A percentile compares a stretch with the other conserved stretches of the same genome.
Conservation (phyloP, 2,329 filamentous ascomycete species). For the Aspergillus vadensis region DNA sequence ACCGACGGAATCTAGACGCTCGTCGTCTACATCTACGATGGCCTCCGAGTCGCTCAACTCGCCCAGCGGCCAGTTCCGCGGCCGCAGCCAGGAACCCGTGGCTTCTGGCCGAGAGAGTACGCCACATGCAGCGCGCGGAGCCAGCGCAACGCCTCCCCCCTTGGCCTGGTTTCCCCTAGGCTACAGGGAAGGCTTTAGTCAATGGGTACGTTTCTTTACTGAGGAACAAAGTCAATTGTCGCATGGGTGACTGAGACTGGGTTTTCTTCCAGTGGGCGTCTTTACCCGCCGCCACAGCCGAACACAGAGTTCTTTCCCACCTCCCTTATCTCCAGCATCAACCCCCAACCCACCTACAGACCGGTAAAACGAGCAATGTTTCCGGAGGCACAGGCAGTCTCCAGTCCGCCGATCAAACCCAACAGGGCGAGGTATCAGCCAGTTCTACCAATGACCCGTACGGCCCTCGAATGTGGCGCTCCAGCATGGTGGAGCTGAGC, state of each 20-base stretch:
- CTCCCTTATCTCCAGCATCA: constrained; percentile 74
- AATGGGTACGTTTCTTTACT: constrained; percentile 69
- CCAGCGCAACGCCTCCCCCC: constrained; percentile 32
- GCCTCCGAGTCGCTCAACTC: constrained; percentile 40
- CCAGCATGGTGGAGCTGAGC: constrained; percentile 77
- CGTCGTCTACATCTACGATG: constrained; percentile 36
- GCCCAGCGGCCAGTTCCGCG: constrained; percentile 31
- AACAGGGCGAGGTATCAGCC: constrained; percentile 48
- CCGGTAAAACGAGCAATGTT: constrained; percentile 47
- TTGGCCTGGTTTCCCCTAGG: constrained; percentile 74
- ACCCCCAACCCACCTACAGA: constrained; percentile 69
- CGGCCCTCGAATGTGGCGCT: constrained; percentile 82
- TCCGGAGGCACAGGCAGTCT: constrained; percentile 35
- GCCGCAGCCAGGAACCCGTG: constrained; percentile 24
- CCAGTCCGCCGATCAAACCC: constrained; percentile 39
- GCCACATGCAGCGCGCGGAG: constrained; percentile 38
- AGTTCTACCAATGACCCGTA: constrained; percentile 69
- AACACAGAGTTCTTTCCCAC: constrained; percentile 83
- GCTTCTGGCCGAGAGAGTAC: constrained; percentile 22
- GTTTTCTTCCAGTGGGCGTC: constrained; percentile 69
- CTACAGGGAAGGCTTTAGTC: constrained; percentile 86
- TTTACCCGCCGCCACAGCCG: constrained; percentile 77
- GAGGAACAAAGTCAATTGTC: constrained; percentile 9
- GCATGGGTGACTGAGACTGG: constrained; percentile 20
- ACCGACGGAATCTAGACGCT: constrained; percentile 18